A percentile compares a stretch with the other conserved stretches of the same genome.
Evolutionary conservation across 352 stramenopile species (phyloP).

Genomic region (Phytophthora sansomeana): DNA sequence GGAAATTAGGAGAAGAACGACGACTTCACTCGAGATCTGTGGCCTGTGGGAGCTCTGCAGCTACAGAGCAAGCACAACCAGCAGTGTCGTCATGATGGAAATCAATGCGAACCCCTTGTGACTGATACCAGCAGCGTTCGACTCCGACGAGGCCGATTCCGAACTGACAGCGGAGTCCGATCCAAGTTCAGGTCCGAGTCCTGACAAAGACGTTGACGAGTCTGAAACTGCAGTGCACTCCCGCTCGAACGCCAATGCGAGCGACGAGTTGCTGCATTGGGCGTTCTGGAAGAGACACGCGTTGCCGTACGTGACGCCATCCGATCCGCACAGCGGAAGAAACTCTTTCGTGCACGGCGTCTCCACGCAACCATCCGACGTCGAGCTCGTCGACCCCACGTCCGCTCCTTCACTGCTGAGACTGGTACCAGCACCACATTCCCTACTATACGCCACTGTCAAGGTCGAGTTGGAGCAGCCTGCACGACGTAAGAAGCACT

Average conservation of each 20-base stretch:
- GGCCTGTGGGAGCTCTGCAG: neutral
- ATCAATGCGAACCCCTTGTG: neutral
- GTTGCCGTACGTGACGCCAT: slow-evolving; percentile 61
- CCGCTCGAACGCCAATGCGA: slow-evolving; percentile 37
- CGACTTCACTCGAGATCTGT: neutral
- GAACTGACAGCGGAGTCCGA: slow-evolving; percentile 7
- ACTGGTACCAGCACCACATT: slow-evolving; percentile 22
- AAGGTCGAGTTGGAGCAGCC: slow-evolving; percentile 37
- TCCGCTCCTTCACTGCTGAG: slow-evolving; percentile 2
- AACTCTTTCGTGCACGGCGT: slow-evolving; percentile 41
- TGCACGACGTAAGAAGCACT: slow-evolving; percentile 41
- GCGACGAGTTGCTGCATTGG: slow-evolving; percentile 31
- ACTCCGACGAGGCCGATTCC: slow-evolving; percentile 14
- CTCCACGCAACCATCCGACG: slow-evolving; percentile 12
- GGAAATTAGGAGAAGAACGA: neutral
- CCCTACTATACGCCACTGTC: slow-evolving; percentile 22
- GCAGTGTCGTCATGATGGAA: neutral
- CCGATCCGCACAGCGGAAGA: slow-evolving; percentile 50
- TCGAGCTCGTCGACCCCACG: neutral
- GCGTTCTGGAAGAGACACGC: slow-evolving; percentile 48
- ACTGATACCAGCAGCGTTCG: neutral
- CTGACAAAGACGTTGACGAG: slow-evolving; percentile 1
- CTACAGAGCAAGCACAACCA: slow-evolving; percentile 1
- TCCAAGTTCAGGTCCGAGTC: slow-evolving; percentile 1
- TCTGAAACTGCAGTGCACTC: slow-evolving; percentile 19